Percentiles rank a stretch among this genome's conserved stretches.
phyloP scores from a whole-genome alignment of 768 basidiomycete species.

The Boletus coccyginus region DNA sequence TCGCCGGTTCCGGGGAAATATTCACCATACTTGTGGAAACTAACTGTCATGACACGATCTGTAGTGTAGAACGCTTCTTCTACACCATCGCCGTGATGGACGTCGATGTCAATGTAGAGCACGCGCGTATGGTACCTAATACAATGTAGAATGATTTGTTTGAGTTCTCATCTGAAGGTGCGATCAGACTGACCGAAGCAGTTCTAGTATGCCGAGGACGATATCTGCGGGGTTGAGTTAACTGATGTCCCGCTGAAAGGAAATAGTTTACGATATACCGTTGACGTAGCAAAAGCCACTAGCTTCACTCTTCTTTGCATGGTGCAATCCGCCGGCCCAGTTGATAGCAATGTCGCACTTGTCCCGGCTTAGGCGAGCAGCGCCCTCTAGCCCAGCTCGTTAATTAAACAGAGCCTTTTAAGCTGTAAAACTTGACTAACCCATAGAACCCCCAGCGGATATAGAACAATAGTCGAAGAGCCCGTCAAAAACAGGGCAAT shows the following conservation, averaged over 20 bases:
- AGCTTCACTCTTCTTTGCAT: conserved; percentile 98
- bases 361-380: conserved; percentile 89
- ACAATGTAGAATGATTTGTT: neutral
- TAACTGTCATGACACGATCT: conserved; percentile 97
- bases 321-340: conserved; percentile 98
- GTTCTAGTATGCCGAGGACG: conserved; percentile 93
- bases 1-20: conserved; percentile 99
- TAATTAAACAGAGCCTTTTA: neutral
- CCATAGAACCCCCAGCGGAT: conserved; percentile 99
- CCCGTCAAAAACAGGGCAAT: conserved; percentile 98
- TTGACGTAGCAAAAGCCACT: conserved; percentile 99
- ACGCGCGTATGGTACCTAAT: conserved; percentile 88
- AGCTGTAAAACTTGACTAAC: conserved; percentile 43
- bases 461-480: conserved; percentile 99
- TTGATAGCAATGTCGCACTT: conserved; percentile 99
- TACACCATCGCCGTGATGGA: conserved; percentile 98
- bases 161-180: neutral
- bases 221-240: conserved; percentile 62
- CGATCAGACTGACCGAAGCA: conserved; percentile 60
- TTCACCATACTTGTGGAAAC: conserved; percentile 99
- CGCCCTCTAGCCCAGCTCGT: conserved; percentile 69
- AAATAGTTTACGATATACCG: conserved; percentile 43
- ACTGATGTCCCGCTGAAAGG: neutral
- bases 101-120: conserved; percentile 97
- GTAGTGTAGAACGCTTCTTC: conserved; percentile 99